Conservation (phyloP, 1,284 basidiomycete genomes). For the Fomes fomentarius region DNA sequence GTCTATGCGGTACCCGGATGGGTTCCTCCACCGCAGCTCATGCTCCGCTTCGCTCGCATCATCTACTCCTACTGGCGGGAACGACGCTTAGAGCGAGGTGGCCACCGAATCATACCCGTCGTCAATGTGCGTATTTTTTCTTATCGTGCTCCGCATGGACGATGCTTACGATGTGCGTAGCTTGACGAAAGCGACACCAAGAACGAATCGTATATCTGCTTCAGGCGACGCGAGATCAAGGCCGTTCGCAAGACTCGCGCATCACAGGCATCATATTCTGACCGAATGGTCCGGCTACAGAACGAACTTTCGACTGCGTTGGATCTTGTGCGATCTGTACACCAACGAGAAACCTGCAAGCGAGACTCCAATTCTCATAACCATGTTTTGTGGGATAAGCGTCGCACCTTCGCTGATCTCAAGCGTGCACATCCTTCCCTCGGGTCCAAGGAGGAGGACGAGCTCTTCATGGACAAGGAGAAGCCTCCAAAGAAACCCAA, state of each 20-base stretch:
- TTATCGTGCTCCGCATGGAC: too few relatives aligned
- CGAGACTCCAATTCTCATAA: constrained; percentile 62
- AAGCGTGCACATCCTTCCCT: constrained; percentile 78
- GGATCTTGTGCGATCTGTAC: constrained; percentile 71
- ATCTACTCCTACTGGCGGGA: constrained; percentile 38
- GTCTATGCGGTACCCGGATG: constrained; percentile 30
- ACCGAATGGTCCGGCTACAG: constrained; percentile 84
- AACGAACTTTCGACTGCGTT: constrained; percentile 74
- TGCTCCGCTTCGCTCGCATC: constrained; percentile 29
- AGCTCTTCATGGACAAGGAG: constrained; percentile 80
- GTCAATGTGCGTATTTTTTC: constrained; percentile 32
- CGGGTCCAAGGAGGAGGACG: constrained; percentile 80
- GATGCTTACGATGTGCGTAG: constrained; percentile 43
- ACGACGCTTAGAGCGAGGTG: constrained; percentile 34
- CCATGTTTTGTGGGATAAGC: constrained; percentile 78
- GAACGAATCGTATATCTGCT: constrained; percentile 98
- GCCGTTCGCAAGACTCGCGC: constrained; percentile 93
- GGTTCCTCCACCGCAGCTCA: constrained; percentile 29
- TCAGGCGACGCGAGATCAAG: constrained; percentile 95
- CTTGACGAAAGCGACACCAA: constrained; percentile 89
- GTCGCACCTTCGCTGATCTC: constrained; percentile 76
- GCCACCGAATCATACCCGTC: constrained; percentile 36
- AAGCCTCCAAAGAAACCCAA: constrained; percentile 63
- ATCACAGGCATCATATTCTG: constrained; percentile 86
- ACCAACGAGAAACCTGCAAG: constrained; percentile 79